Conservation (phyloP, 345 rosid species). For the Conringia planisiliqua region DNA sequence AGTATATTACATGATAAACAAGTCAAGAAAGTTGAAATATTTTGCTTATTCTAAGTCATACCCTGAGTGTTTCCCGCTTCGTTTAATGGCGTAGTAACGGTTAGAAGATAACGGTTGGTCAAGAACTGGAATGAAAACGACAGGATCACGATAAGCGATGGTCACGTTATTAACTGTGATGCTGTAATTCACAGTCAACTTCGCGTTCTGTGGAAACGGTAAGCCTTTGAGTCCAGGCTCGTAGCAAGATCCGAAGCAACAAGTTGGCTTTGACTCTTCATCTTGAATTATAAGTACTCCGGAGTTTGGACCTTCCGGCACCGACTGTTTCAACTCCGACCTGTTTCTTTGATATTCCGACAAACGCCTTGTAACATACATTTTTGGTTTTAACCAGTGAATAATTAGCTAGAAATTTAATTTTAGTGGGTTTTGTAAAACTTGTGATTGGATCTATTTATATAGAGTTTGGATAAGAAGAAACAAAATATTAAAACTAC, state of each 20-base stretch:
- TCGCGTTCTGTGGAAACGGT: conserved; percentile 24
- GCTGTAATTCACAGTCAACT: conserved; percentile 1
- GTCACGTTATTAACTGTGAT: background rate
- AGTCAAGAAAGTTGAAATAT: background rate
- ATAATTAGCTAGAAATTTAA: background rate
- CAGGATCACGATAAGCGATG: conserved; percentile 6
- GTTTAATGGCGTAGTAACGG: conserved; percentile 32
- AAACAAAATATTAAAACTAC: background rate
- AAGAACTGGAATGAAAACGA: conserved; percentile 46
- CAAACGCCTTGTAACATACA: conserved; percentile 36
- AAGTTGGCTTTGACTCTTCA: conserved; percentile 49
- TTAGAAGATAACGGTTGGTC: conserved; percentile 45
- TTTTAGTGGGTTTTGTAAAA: background rate
- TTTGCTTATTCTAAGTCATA: background rate
- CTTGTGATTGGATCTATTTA: background rate
- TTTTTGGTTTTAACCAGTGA: background rate
- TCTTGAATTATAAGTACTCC: conserved; percentile 53
- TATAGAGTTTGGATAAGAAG: background rate
- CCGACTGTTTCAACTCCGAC: conserved; percentile 24
- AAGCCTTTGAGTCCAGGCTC: conserved; percentile 9
- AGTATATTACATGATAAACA: background rate
- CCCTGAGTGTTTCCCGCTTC: conserved; percentile 23
- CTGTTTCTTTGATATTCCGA: conserved; percentile 41
- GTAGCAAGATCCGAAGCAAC: conserved; percentile 44
- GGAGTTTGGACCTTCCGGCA: conserved; percentile 50